Evolutionary conservation across 768 basidiomycete genomes (phyloP).

Genomic region (Guyanaporus albipodus): DNA sequence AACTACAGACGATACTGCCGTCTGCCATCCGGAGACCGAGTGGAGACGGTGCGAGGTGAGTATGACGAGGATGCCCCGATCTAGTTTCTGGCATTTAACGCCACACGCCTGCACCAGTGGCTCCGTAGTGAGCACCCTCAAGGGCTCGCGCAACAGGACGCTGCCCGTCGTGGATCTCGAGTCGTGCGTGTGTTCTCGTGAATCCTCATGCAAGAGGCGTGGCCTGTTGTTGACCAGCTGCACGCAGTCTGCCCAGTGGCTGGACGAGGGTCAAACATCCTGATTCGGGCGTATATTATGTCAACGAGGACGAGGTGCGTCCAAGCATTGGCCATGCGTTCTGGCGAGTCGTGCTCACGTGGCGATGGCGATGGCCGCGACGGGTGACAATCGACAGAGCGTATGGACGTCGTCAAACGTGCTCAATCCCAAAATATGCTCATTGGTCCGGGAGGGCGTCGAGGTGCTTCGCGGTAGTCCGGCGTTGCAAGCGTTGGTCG

Average conservation of each 20-base stretch:
- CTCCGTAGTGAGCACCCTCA: slow-evolving; percentile 17
- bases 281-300: slow-evolving; percentile 32
- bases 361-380: too few relatives aligned
- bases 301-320: slow-evolving; percentile 30
- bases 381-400: too few relatives aligned
- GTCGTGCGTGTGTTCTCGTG: slow-evolving; percentile 8
- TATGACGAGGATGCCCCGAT: not conserved
- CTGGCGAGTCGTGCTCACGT: not conserved
- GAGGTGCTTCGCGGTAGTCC: slow-evolving; percentile 5
- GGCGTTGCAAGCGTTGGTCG: slow-evolving; percentile 3
- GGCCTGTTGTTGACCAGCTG: not conserved
- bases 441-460: slow-evolving; percentile 11
- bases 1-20: slow-evolving; percentile 14
- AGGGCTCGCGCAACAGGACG: slow-evolving; percentile 7
- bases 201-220: too few relatives aligned
- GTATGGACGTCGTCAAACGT: slow-evolving; percentile 14
- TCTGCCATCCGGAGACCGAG: slow-evolving; percentile 9
- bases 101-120: not conserved
- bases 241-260: slow-evolving; percentile 13
- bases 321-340: not conserved
- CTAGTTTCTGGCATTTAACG: not conserved
- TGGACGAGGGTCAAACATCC: slow-evolving; percentile 31
- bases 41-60: slow-evolving; percentile 10
- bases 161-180: not conserved
- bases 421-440: not conserved